A percentile compares a stretch with the other conserved stretches of the same genome.
These are phyloP conservation scores for Acmispon strigosus DNA, from an alignment of 306 rosid species.

Conservation along the genomic window DNA sequence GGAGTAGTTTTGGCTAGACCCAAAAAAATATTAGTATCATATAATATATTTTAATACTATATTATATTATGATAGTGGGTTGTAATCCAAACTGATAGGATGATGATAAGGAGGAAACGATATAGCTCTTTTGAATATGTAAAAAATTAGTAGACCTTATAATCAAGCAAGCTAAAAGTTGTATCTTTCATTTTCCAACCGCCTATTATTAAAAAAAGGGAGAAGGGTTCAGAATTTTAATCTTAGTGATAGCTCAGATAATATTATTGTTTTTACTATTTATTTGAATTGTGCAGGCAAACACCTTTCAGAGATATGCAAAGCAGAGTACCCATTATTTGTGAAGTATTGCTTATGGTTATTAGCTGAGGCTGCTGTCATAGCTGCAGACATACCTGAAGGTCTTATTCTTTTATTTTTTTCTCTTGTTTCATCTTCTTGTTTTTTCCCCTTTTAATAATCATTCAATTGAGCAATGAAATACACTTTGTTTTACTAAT, in stretches of 20 bases:
- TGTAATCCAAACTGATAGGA: not conserved
- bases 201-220: too few species aligned
- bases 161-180: too few species aligned
- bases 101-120: not conserved
- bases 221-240: too few species aligned
- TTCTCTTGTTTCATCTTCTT: not conserved
- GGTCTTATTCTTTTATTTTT: constrained; percentile 15
- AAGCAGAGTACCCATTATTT: constrained; percentile 62
- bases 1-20: too few species aligned
- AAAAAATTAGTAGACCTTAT: too few species aligned
- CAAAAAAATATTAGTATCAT: too few species aligned
- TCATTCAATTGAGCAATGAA: not conserved
- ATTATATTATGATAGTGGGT: too few species aligned
- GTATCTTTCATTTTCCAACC: too few species aligned
- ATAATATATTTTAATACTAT: too few species aligned
- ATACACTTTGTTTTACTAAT: not conserved
- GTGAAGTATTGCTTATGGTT: constrained; percentile 76
- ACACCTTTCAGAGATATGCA: constrained; percentile 82
- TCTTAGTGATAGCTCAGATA: too few species aligned
- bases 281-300: constrained; percentile 40
- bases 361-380: constrained; percentile 79
- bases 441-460: not conserved
- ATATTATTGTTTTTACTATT: not conserved
- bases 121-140: not conserved
- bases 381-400: constrained; percentile 94